Conservation (phyloP, 345 rosid species). For the Salix dunnii region DNA sequence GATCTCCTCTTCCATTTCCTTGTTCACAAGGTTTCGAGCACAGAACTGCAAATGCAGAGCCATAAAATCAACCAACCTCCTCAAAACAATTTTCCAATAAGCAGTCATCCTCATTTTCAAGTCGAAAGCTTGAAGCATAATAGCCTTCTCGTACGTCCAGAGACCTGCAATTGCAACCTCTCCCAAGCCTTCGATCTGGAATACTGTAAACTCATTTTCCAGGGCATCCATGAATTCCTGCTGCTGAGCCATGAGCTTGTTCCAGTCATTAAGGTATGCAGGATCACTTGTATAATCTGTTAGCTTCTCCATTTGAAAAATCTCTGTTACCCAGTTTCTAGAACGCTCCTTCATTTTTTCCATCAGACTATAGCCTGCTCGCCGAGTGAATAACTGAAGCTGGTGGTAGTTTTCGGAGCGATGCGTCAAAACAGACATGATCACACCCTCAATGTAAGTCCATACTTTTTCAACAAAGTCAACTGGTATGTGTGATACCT, state of each 20-base stretch:
- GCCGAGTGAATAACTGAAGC: slow-evolving; percentile 10
- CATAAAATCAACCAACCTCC: no score
- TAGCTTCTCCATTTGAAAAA: slow-evolving; percentile 35
- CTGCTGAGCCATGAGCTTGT: slow-evolving; percentile 15
- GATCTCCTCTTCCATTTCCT: no score
- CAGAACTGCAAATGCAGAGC: no score
- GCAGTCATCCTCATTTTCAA: no score
- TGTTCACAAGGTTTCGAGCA: no score
- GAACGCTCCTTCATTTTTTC: slow-evolving; percentile 33
- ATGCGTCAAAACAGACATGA: slow-evolving; percentile 13
- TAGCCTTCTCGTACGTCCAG: background rate
- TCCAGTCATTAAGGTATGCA: slow-evolving; percentile 28
- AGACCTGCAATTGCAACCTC: slow-evolving; percentile 1
- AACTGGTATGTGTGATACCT: no score
- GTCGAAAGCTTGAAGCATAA: slow-evolving; percentile 15
- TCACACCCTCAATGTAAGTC: background rate
- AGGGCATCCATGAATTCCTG: background rate
- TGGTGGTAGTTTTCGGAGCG: slow-evolving; percentile 24
- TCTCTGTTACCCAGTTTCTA: slow-evolving; percentile 22
- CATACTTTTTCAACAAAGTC: no score
- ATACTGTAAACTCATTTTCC: background rate
- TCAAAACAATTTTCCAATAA: no score
- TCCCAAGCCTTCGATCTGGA: slow-evolving; percentile 16
- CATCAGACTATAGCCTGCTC: slow-evolving; percentile 26
- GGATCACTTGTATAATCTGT: slow-evolving; percentile 37